Evolutionary conservation across 2,329 filamentous ascomycete species (phyloP), one percentile per base, ranked within the genome.

Genomic region (Sphaerulina musiva): DNA sequence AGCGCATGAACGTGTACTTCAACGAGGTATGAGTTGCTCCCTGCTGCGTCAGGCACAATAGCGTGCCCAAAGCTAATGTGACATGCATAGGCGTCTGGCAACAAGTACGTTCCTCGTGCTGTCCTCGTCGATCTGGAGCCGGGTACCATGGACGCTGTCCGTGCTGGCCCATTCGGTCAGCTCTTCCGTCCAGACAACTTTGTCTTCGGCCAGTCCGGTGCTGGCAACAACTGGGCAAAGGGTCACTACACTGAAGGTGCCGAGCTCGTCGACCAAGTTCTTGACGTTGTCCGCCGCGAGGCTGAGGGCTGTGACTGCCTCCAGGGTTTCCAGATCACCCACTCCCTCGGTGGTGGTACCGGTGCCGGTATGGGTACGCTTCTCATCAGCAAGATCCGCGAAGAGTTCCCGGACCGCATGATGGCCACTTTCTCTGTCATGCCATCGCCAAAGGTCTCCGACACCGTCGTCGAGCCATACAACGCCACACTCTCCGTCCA

Each of bases 141-240:
- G 67, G 93, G 93, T 79, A 97, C 93, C 78, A 98, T 97, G 92
- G 93, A 98, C 70, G 93, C 93, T 67, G 92, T 98, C 80, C 92
- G 92, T 75, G 89, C 92, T 68, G 92, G 93, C 76, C 93, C 93
- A 65, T 97, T 97, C 75, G 93, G 93, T 68, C 88, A 96, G 81
- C 90, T 98, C 67, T 97, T 98, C 90, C 91, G 93, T 65, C 93
- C 93, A 74, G 93, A 98, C 81, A 98, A 97, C 87, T 97, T 97
- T 79, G 90, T 97, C 73, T 97, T 97, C 77, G 93, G 93, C 69
- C 93, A 97, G 81, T 97, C 93, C 69, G 92, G 93, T 83, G 93
- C 93, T 75, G 93, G 93, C 79, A 98, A 98, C 89, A 97, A 97
- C 86, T 98, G 93, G 93, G 93, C 93, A 77, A 98, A 97, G 86